phyloP scores from a whole-genome alignment of 345 rosid genomes.

The Eucalyptus paniculata region DNA sequence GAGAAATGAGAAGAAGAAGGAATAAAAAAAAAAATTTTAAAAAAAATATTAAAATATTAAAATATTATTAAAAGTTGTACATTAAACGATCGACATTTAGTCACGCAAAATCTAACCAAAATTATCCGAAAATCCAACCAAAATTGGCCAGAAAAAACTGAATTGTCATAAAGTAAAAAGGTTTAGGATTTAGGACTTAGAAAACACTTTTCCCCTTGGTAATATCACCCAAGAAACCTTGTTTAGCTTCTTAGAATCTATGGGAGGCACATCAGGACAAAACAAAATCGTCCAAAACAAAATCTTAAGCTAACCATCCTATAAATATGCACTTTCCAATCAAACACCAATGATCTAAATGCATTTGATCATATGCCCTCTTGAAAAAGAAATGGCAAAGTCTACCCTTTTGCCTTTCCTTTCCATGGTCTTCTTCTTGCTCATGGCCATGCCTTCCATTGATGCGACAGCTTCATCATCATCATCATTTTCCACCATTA shows the following conservation, averaged over 20 bases:
- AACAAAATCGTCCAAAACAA: not conserved
- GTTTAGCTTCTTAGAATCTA: not conserved
- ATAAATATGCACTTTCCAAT: not conserved
- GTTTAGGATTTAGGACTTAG: too few species aligned
- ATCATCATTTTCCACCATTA: conserved; percentile 2
- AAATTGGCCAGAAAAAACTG: rapidly evolving
- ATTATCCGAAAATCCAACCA: too few species aligned
- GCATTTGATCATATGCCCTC: not conserved
- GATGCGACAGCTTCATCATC: conserved; percentile 1
- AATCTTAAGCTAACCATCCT: not conserved
- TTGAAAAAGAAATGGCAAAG: not conserved
- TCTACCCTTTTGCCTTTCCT: not conserved
- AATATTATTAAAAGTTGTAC: too few species aligned
- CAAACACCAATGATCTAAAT: not conserved
- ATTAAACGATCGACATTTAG: too few species aligned
- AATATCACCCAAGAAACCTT: not conserved
- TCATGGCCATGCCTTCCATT: not conserved
- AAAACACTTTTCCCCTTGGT: not conserved
- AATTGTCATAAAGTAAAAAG: rapidly evolving
- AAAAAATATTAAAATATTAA: too few species aligned
- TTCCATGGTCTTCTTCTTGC: not conserved
- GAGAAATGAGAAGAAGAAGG: too few species aligned
- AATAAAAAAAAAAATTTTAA: too few species aligned
- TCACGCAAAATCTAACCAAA: too few species aligned
- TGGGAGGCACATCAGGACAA: not conserved